Conservation (phyloP, 768 basidiomycete genomes). For the Phaeotremella skinneri region DNA sequence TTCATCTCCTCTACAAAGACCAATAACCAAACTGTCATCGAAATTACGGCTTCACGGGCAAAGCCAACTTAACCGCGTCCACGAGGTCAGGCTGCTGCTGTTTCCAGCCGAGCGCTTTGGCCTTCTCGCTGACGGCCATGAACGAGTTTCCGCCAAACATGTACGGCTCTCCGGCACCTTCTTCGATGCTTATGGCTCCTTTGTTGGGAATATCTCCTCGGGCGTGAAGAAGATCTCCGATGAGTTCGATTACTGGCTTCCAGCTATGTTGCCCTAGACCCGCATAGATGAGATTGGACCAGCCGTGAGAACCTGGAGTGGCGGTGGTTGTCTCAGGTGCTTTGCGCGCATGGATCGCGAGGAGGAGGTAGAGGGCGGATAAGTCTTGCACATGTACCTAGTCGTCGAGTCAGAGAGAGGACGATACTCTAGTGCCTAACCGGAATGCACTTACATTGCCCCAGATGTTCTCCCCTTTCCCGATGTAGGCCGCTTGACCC, state of each 20-base stretch:
- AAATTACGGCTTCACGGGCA: slow-evolving; percentile 7
- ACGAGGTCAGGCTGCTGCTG: slow-evolving; percentile 6
- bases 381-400: slow-evolving; percentile 24
- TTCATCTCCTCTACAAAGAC: too few species aligned
- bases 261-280: slow-evolving; percentile 21
- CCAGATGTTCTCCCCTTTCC: slow-evolving; percentile 24
- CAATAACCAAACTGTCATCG: too few species aligned
- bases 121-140: slow-evolving; percentile 25
- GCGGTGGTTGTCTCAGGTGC: slow-evolving; percentile 7
- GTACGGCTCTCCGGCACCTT: slow-evolving; percentile 19
- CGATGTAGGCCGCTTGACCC: slow-evolving; percentile 22
- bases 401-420: background rate
- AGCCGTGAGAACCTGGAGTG: slow-evolving; percentile 12
- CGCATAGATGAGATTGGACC: slow-evolving; percentile 26
- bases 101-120: slow-evolving; percentile 20
- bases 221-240: slow-evolving; percentile 15
- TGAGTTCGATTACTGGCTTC: slow-evolving; percentile 14
- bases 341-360: slow-evolving; percentile 5
- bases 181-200: slow-evolving; percentile 15
- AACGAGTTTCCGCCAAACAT: slow-evolving; percentile 31
- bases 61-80: slow-evolving; percentile 18
- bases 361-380: slow-evolving; percentile 8
- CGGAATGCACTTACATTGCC: slow-evolving; percentile 14
- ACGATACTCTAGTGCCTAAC: background rate
- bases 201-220: slow-evolving; percentile 13